A percentile compares a stretch with the other conserved stretches of the same genome.
Conservation (phyloP, 768 basidiomycete species). For the Serendipita indica region DNA sequence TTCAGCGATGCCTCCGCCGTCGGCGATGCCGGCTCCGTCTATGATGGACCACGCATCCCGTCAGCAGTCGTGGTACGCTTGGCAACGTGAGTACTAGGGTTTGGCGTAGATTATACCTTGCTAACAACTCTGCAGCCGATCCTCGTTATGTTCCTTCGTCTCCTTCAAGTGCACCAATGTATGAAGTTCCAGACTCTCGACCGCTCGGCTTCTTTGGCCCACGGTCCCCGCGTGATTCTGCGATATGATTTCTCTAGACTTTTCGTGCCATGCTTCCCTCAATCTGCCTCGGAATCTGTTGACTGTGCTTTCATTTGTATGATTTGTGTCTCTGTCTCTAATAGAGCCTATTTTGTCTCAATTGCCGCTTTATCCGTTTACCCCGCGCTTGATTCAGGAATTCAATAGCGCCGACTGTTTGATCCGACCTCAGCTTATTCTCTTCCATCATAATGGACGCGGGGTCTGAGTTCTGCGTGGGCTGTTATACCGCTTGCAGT, state of each 20-base stretch:
- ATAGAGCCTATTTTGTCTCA: too few species aligned
- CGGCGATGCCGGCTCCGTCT: too few species aligned
- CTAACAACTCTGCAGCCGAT: constrained; percentile 35
- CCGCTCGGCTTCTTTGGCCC: constrained; percentile 69
- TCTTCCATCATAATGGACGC: background rate
- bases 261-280: background rate
- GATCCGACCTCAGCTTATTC: background rate
- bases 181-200: constrained; percentile 42
- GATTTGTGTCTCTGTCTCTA: too few species aligned
- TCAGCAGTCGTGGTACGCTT: constrained; percentile 27
- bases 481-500: background rate
- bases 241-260: constrained; percentile 2
- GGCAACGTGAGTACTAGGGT: constrained; percentile 26
- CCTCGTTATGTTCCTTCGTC: constrained; percentile 42
- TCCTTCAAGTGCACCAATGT: constrained; percentile 41
- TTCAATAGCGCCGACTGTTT: background rate
- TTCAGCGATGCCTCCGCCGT: constrained; percentile 13
- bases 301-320: background rate
- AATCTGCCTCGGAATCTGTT: background rate
- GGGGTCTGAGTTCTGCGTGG: background rate
- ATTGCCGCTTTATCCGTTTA: too few species aligned
- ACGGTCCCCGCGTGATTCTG: constrained; percentile 40
- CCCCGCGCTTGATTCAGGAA: too few species aligned
- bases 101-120: constrained; percentile 8
- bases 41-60: too few species aligned